A percentile compares a stretch with the other conserved stretches of the same genome.
phyloP scores from a whole-genome alignment of 805 yeast species.

The Teunomyces panamensis region DNA sequence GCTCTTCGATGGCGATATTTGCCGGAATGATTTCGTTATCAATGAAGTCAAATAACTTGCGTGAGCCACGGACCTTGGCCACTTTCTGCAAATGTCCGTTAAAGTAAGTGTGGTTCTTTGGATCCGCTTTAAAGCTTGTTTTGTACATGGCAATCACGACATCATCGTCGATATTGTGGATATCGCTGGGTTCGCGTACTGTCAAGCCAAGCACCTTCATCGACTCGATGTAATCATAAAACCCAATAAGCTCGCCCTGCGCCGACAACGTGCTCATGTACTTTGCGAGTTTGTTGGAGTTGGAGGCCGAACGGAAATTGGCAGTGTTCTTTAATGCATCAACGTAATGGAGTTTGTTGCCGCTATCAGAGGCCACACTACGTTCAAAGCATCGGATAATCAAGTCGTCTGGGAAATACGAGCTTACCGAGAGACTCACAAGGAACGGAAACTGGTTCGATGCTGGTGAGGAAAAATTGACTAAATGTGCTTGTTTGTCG shows the following conservation, averaged over 20 bases:
- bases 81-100: slow-evolving; percentile 27
- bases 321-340: slow-evolving; percentile 31
- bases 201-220: slow-evolving; percentile 31
- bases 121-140: slow-evolving; percentile 26
- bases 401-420: slow-evolving; percentile 38
- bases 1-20: slow-evolving; percentile 31
- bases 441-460: slow-evolving; percentile 25
- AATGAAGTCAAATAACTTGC: slow-evolving; percentile 19
- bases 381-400: slow-evolving; percentile 40
- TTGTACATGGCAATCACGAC: slow-evolving; percentile 33
- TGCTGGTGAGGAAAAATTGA: slow-evolving; percentile 19
- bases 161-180: slow-evolving; percentile 28
- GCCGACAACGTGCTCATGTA: slow-evolving; percentile 18
- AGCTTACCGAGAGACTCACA: slow-evolving; percentile 27
- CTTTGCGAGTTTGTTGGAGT: too few species aligned
- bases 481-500: slow-evolving; percentile 32
- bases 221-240: slow-evolving; percentile 29
- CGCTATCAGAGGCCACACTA: slow-evolving; percentile 31
- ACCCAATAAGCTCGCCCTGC: slow-evolving; percentile 34
- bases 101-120: slow-evolving; percentile 36
- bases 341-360: slow-evolving; percentile 33
- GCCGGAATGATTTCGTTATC: slow-evolving; percentile 33
- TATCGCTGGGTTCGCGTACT: slow-evolving; percentile 10
- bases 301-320: slow-evolving; percentile 7
- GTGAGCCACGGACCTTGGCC: slow-evolving; percentile 23